Base-by-base conservation (phyloP, 1,284 basidiomycete species). In the Athelia sp. region DNA sequence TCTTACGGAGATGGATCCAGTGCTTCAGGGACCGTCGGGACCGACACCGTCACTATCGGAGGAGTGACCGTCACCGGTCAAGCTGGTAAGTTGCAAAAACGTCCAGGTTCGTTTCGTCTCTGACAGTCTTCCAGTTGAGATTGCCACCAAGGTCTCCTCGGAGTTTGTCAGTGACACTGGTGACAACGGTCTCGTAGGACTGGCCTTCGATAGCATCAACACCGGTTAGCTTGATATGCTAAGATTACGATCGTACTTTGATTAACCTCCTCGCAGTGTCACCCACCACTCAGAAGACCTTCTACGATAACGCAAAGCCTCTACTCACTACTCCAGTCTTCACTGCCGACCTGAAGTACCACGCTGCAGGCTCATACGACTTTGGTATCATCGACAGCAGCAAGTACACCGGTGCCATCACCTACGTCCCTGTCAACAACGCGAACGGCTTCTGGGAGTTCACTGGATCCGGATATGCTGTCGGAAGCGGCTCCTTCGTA, bases 1-100 rank as follows among this genome's bases (percentile, higher is more conserved):
- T 65, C 62, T 23, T 71, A 71, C 51, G 69, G 69, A 34, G 69
- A 71, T 56, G 68, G 69, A n/a, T 34, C 32, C 17, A 17, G 32
- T 17, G 32, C 32, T 11, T 11, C 11, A 11, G 32, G 32, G 11
- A 34, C 32, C 11, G 64, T 69, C 17, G 68, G 64, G 57, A 61
- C 57, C 11, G 67, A 70, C 49, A 58, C 50, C 34, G 57, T 70
- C 52, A 55, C 58, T 31, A 58, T 71, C 21, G 68, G 62, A 11
- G 64, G 61, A 43, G 53, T 70, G 18, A 53, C 58, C 18, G 61
- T 70, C 40, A 54, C 60, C 3, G 56, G 56, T 17, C 69, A 70
- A 55, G 65, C 64, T 19, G n/a, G n/a, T n/a, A n/a, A n/a, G n/a
- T n/a, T n/a, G n/a, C n/a, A n/a, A n/a, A n/a, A n/a, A n/a, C n/a